Base-by-base conservation (phyloP, 2,329 filamentous ascomycete genomes). In the Fusarium sp. region DNA sequence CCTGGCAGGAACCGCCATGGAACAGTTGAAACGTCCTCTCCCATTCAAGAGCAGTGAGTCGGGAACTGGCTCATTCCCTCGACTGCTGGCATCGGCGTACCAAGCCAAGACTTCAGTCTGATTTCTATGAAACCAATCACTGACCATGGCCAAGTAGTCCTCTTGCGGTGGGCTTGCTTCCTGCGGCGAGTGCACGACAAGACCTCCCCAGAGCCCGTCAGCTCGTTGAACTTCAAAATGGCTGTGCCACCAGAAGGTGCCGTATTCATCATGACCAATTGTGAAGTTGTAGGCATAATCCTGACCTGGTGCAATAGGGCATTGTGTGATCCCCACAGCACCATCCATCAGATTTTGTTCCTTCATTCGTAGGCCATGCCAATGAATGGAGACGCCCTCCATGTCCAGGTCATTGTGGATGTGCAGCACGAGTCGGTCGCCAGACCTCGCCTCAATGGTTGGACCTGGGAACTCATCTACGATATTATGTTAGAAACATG, bases 61-160 rank as follows among this genome's bases (percentile, higher is more conserved):
- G 0, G 80, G 80, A 1, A 80, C 79, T 2, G 78, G 80, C 2
- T 84, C 82, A 81, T 84, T 88, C 8, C 87, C 83, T 2, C 86
- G 77, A 1, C 79, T 78, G 42, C 58, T 24, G 16, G 53, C 20
- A 29, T 57, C 53, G 7, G 53, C 67, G 31, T 76, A 79, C 75
- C 76, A 78, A 8, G 44, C 67, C 7, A 76, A 62, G 58, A 84
- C 83, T 8, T 83, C 81, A 0, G 82, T 81, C 20, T 79, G 77
- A 7, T 27, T 38, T 38, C 31, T 70, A 74, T 87, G 79, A 59
- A 79, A 80, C 79, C 79, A 80, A 51, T 80, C 79, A 2, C 78
- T 76, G 3, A 87, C 85, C 53, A 57, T 57, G 5, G 38, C 14
- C 16, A 57, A 38, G 53, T 36, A 57, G 4, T 57, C 53, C 3